Base-by-base conservation (phyloP, 1,284 basidiomycete genomes). In the Thelephora terrestris region DNA sequence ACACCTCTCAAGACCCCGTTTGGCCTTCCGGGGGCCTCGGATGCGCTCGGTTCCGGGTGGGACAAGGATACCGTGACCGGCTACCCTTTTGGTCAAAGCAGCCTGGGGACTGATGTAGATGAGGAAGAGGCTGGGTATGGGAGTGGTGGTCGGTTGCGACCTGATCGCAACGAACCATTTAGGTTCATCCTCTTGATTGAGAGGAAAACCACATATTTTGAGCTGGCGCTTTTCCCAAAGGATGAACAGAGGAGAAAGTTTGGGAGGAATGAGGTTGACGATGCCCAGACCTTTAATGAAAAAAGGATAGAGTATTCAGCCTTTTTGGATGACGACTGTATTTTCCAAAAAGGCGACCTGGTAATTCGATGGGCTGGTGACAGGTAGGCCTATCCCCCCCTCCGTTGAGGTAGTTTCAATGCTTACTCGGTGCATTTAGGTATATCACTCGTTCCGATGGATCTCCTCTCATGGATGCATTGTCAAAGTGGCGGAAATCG, bases 321-420 rank as follows among this genome's bases (percentile, higher is more conserved):
- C 25, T 77, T 88, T 46, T 55, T 88, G 47, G 66, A 71, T 5
- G 76, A 84, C 50, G 74, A 75, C 23, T 61, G 58, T 17, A 60
- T 85, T 18, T 71, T 79, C 23, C 60, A 62, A n/a, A 72, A 82
- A 54, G 70, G 75, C 12, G 63, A 71, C 37, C 70, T 88, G 25
- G 79, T 85, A 2, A 74, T 87, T 46, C 68, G 73, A 51, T 87
- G 83, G 82, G 70, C 71, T 29, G 76, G 73, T 20, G 73, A 76
- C 50, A 76, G 73, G 78, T 81, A 52, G 57, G 76, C 68, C 29
- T 38, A 45, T 46, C 40, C 35, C n/a, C 2, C n/a, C 12, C 14
- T 24, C 18, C 42, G 34, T 20, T 20, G 17, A 6, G 29, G 21
- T 25, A 3, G 27, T 50, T 43, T 45, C 40, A 34, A 43, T 40